phyloP scores from a whole-genome alignment of 495 filamentous ascomycete genomes.

The Aspergillus sparsus region DNA sequence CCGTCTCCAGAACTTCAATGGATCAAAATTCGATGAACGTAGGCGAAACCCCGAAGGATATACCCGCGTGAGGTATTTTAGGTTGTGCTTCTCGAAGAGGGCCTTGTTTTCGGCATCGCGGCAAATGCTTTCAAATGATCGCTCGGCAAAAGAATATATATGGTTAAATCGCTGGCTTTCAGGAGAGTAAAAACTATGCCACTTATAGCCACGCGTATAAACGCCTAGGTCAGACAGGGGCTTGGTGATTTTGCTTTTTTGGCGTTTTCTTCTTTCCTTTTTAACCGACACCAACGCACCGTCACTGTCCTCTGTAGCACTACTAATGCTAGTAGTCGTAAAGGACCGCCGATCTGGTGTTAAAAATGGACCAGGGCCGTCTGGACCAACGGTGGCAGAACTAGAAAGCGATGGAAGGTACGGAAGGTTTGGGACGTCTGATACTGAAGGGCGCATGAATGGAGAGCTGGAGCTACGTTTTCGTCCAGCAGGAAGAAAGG shows the following conservation, averaged over 20 bases:
- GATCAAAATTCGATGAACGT: constrained; percentile 88
- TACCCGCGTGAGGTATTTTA: constrained; percentile 87
- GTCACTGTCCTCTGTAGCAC: constrained; percentile 67
- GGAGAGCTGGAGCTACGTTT: constrained; percentile 82
- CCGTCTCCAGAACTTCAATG: constrained; percentile 85
- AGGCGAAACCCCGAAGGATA: constrained; percentile 83
- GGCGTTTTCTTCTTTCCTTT: constrained; percentile 58
- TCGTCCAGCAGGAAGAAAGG: constrained; percentile 57
- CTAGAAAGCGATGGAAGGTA: constrained; percentile 58
- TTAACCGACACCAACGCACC: constrained; percentile 41
- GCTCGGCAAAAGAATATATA: constrained; percentile 89
- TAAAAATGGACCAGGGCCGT: constrained; percentile 45
- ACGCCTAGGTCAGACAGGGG: constrained; percentile 83
- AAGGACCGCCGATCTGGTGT: constrained; percentile 51
- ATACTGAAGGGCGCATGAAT: constrained; percentile 56
- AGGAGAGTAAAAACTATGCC: constrained; percentile 67
- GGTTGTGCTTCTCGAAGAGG: constrained; percentile 83
- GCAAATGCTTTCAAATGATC: constrained; percentile 75
- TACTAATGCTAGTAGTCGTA: constrained; percentile 58
- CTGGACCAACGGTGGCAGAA: constrained; percentile 54
- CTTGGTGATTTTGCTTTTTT: constrained; percentile 82
- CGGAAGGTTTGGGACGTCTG: constrained; percentile 57
- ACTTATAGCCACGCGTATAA: constrained; percentile 86
- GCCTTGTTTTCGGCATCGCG: constrained; percentile 69
- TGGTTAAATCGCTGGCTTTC: constrained; percentile 88